Base-by-base conservation (phyloP, 352 stramenopile genomes). In the Blastocystis sp. region DNA sequence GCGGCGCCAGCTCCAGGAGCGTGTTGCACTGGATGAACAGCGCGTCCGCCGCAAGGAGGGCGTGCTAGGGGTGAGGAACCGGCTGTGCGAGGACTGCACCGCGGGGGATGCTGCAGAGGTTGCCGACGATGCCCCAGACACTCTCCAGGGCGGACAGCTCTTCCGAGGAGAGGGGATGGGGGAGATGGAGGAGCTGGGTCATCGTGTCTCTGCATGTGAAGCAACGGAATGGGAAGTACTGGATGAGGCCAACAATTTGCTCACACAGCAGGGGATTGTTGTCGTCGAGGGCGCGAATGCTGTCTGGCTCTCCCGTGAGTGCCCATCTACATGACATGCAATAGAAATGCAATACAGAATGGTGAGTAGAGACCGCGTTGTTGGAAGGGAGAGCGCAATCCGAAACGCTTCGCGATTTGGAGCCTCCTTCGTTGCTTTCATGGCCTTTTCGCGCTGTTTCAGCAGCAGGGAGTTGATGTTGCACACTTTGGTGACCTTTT, bases 121-220 rank as follows among this genome's bases (percentile, higher is more conserved):
- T 81, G 10, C 71, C 71, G 21, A 81, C 28, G 7, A 81, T 23
- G 9, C 71, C 71, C 21, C 41, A 62, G 4, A 7, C 43, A 41
- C 48, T 81, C n/a, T 81, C 48, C 23, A 81, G 71, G 28, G 66
- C 28, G 17, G 71, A 62, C 7, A 81, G 71, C 28, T 81, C 71
- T 43, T 59, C 34, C 0, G 21, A 66, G 19, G n/a, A 38, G 9
- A 81, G 71, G 23, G 45, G 52, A 14, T 65, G 71, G 14, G 66
- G 43, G 38, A 11, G 34, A 43, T 14, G 64, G 41, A 53, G 28
- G n/a, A 81, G 28, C 21, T 23, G 48, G 19, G 38, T 14, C 21
- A 81, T 52, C 1, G 53, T 41, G 40, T n/a, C 19, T 41, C 71
- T 81, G 40, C 21, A 17, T 19, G 38, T 34, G 48, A n/a, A 3